Evolutionary conservation across 192 early-diverging fungal genomes (phyloP), one percentile per base, ranked within the genome.

Genomic region (Gamsiella multidivaricata): DNA sequence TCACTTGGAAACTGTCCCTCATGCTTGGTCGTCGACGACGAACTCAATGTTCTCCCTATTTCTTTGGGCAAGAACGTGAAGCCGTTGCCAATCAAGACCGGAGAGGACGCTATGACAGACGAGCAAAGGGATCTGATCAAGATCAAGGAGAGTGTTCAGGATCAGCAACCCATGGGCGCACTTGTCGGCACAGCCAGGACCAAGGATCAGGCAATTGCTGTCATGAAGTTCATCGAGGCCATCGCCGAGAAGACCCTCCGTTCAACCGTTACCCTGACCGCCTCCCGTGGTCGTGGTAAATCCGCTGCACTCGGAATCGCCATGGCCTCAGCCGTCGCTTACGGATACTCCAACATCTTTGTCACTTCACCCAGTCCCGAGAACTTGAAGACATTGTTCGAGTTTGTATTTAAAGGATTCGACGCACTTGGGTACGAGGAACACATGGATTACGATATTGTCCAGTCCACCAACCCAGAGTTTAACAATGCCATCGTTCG

Each of bases 301-400:
- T 98, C 96, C 1, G 97, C 97, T 0, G 92, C 96, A 2, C 86
- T 99, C 36, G 97, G 97, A 12, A 88, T 99, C 46, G 88, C 96
- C 20, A 93, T 99, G 74, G 95, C 96, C 18, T 91, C 95, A 1
- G 97, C 97, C 15, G 87, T 99, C n/a, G 93, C 96, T 0, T 97
- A 96, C 82, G 97, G 97, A 33, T 99, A 99, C 83, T 95, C 94
- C 61, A 99, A 99, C 82, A 96, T 99, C 65, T 99, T 99, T 85
- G 93, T 99, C 69, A 97, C 97, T 2, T 97, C 96, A 17, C 97
- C 97, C 26, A 91, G 90, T 57, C 96, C 97, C 28, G 96, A 98
- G 80, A 99, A 99, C 75, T 91, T 99, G 75, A 97, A 97, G 76
- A 99, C 97, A 7, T 84, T 99, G 34, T 99, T 99, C 69, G 94